Base-by-base conservation (phyloP, 208 protist genomes). In the Crithidia bombi region DNA sequence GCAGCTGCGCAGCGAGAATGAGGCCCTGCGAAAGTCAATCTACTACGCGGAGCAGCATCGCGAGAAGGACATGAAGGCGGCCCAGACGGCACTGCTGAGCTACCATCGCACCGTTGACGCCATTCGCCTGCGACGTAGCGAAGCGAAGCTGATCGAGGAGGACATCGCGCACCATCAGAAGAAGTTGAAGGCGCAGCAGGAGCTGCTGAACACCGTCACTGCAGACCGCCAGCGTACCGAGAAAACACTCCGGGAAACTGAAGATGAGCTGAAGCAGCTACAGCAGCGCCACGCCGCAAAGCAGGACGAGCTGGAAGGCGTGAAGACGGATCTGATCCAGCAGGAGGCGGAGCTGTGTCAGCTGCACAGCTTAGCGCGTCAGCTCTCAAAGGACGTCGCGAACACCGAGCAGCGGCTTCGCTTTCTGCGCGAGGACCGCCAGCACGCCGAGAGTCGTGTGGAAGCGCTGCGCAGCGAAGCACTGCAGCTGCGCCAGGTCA, bases 161-260 rank as follows among this genome's bases (percentile, higher is more conserved):
- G 75, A 94, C 56, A 85, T 95, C 23, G 83, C 73, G 0, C 82
- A 92, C 5, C 86, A 89, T 51, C 94, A 99, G 75, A 89, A 90
- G 67, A 98, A 98, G 78, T 79, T 98, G 10, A 99, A 99, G 73
- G 77, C 93, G 54, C 98, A 99, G 82, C 93, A 99, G 77, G 86
- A 90, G 59, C 78, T 99, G 21, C 98, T 99, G 68, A 98, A 99
- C 62, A 75, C 83, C 36, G 96, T 99, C n/a, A 82, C 87, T 17
- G 78, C 89, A 9, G 98, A 99, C 71, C 86, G 98, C 52, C 98
- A 98, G 64, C 82, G 98, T 1, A 98, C 98, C 33, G 97, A 97
- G 46, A 99, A 99, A 82, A 96, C 97, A 64, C 77, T 99, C 30
- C 91, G 98, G 46, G 96, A 99, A 69, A 91, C 94, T 19, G 93